Evolutionary conservation across 352 stramenopile genomes (phyloP).

Genomic region (Thalassiosira livingstoniorum): DNA sequence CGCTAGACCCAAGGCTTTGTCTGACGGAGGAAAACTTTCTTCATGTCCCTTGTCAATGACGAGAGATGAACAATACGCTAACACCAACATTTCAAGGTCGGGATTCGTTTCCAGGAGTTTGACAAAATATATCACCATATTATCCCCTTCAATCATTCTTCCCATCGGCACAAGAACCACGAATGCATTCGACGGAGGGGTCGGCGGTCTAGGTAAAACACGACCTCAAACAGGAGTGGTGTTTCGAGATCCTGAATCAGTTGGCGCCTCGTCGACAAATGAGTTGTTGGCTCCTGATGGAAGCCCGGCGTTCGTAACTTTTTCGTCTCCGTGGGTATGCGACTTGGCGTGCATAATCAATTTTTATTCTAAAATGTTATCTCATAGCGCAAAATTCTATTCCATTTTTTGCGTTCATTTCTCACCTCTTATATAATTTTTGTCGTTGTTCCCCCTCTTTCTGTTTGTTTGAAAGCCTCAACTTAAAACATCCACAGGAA

Average conservation of each 20-base stretch:
- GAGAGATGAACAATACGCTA: too few relatives aligned
- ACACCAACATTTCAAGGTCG: too few relatives aligned
- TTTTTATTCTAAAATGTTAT: background rate
- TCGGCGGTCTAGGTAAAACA: conserved; percentile 63
- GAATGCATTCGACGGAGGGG: conserved; percentile 61
- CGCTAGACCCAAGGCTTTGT: too few relatives aligned
- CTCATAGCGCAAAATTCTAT: conserved; percentile 1
- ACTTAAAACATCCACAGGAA: conserved; percentile 49
- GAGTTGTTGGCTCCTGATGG: conserved; percentile 60
- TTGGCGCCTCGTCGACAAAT: conserved; percentile 28
- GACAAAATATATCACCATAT: too few relatives aligned
- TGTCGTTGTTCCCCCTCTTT: background rate
- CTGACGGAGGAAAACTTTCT: too few relatives aligned
- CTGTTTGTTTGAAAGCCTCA: conserved; percentile 49
- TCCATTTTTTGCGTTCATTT: background rate
- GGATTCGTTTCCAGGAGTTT: too few relatives aligned
- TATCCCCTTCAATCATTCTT: too few relatives aligned
- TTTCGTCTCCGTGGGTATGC: conserved; percentile 51
- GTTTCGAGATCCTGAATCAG: conserved; percentile 50
- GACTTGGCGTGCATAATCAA: background rate
- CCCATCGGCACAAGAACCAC: too few relatives aligned
- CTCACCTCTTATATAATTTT: background rate
- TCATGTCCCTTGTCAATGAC: too few relatives aligned
- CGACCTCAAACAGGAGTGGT: conserved; percentile 60
- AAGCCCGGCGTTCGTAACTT: conserved; percentile 52